Percentiles rank a stretch among this genome's conserved stretches.
These are phyloP conservation scores for Biscogniauxia marginata DNA, from an alignment of 2,329 filamentous ascomycete genomes.

Conservation along the genomic window DNA sequence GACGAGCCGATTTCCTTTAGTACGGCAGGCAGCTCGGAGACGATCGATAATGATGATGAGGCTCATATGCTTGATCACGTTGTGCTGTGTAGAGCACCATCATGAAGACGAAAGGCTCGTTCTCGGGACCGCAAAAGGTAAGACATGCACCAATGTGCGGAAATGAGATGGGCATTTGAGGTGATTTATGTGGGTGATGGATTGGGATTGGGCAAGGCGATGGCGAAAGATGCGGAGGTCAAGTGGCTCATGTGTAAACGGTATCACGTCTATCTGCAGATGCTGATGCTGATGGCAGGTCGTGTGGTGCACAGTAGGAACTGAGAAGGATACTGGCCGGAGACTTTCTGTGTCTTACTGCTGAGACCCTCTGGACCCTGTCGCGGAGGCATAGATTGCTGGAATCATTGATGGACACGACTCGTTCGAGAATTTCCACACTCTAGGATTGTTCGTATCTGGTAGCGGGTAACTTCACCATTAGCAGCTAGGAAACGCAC, in stretches of 20 bases:
- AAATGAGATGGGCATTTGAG: slow-evolving; percentile 15
- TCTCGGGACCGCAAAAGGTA: slow-evolving; percentile 1
- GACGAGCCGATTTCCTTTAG: not conserved
- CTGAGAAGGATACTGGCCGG: slow-evolving; percentile 18
- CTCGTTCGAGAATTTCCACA: slow-evolving; percentile 6
- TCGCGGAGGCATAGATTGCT: slow-evolving; percentile 6
- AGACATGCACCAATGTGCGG: slow-evolving; percentile 15
- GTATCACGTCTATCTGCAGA: slow-evolving; percentile 23
- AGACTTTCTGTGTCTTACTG: slow-evolving; percentile 15
- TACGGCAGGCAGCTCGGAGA: not conserved
- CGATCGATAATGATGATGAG: not conserved
- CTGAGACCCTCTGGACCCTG: slow-evolving; percentile 14
- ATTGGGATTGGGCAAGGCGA: slow-evolving; percentile 15
- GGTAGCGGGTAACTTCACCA: not conserved
- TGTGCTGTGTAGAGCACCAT: slow-evolving; percentile 17
- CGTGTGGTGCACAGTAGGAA: slow-evolving; percentile 25
- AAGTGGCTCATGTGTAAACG: slow-evolving; percentile 21
- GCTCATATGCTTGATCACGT: slow-evolving; percentile 8
- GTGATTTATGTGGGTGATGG: slow-evolving; percentile 15
- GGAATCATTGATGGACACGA: slow-evolving; percentile 4
- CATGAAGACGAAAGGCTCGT: not conserved
- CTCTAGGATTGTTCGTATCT: not conserved
- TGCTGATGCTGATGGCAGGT: slow-evolving; percentile 24
- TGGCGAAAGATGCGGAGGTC: slow-evolving; percentile 16
- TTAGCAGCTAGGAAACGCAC: slow-evolving; percentile 1